These are phyloP conservation scores for Gymnopus androsaceus DNA, from an alignment of 1,284 basidiomycete species.

Conservation along the genomic window DNA sequence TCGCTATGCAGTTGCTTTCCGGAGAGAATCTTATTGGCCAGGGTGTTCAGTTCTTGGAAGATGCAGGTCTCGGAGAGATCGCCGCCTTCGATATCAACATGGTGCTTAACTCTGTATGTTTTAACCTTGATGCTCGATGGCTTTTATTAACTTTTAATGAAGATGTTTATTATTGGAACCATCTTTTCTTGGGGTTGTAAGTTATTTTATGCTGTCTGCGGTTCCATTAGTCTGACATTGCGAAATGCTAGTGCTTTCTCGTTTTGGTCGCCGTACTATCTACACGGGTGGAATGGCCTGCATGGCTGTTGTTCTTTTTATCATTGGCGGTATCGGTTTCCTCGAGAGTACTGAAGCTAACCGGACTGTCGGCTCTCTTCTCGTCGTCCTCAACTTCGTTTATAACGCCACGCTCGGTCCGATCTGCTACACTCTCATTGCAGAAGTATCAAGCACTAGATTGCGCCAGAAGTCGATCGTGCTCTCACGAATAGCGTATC, in stretches of 20 bases:
- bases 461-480: slow-evolving; percentile 51
- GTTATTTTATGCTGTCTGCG: background rate
- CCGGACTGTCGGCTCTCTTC: slow-evolving; percentile 34
- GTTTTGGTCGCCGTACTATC: slow-evolving; percentile 28
- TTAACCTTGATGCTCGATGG: too few species aligned
- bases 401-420: slow-evolving; percentile 40
- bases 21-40: slow-evolving; percentile 26
- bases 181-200: slow-evolving; percentile 19
- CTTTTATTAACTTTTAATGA: too few species aligned
- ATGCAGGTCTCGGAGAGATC: slow-evolving; percentile 19
- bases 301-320: slow-evolving; percentile 40
- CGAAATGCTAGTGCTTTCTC: slow-evolving; percentile 10
- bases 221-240: background rate
- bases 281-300: slow-evolving; percentile 44
- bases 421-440: slow-evolving; percentile 39
- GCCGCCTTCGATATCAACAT: slow-evolving; percentile 22
- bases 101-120: slow-evolving; percentile 23
- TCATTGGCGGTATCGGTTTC: slow-evolving; percentile 47
- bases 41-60: slow-evolving; percentile 20
- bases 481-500: slow-evolving; percentile 45
- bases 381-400: slow-evolving; percentile 35
- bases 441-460: slow-evolving; percentile 39
- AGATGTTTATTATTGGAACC: slow-evolving; percentile 28
- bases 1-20: slow-evolving; percentile 24
- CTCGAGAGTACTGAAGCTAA: slow-evolving; percentile 17